A percentile compares a stretch with the other conserved stretches of the same genome.
Evolutionary conservation across 2,329 filamentous ascomycete species (phyloP).

Genomic region (Plectosphaerella sp.): DNA sequence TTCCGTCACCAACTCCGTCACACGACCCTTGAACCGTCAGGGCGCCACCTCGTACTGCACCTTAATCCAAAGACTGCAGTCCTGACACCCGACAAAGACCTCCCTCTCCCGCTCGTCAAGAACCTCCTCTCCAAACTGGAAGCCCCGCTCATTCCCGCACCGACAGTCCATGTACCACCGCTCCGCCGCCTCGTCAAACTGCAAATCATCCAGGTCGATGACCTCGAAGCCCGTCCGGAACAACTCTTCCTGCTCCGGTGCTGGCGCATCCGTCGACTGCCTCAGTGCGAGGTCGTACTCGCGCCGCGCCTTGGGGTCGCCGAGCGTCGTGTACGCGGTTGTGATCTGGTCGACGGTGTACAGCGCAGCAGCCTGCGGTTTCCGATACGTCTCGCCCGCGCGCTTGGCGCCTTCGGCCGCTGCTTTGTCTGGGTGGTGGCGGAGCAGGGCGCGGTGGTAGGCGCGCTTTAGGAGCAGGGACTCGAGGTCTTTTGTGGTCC

Average conservation of each 20-base stretch:
- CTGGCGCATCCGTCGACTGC: slow-evolving; percentile 5
- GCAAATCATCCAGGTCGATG: slow-evolving; percentile 62
- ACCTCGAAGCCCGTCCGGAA: slow-evolving; percentile 59
- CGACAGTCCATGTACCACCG: slow-evolving; percentile 57
- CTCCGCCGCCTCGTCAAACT: slow-evolving; percentile 40
- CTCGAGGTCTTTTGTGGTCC: background rate
- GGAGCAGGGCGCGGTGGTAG: slow-evolving; percentile 60
- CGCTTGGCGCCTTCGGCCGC: background rate
- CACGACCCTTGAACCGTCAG: background rate
- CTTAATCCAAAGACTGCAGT: slow-evolving; percentile 63
- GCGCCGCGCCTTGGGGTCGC: slow-evolving; percentile 39
- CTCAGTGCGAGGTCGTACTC: slow-evolving; percentile 43
- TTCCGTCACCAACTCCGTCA: background rate
- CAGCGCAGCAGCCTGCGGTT: background rate
- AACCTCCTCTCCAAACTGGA: slow-evolving; percentile 53
- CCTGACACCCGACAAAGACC: slow-evolving; percentile 59
- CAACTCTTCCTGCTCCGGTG: slow-evolving; percentile 14
- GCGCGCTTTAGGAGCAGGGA: slow-evolving; percentile 54
- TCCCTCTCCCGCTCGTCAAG: slow-evolving; percentile 57
- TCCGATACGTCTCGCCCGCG: slow-evolving; percentile 3
- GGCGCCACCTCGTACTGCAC: slow-evolving; percentile 58
- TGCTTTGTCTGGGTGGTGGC: slow-evolving; percentile 61
- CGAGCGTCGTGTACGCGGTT: slow-evolving; percentile 52
- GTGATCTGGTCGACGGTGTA: slow-evolving; percentile 63
- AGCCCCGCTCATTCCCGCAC: slow-evolving; percentile 60